Conservation (phyloP, 1,284 basidiomycete species). For the Pseudozyma tsukubaensis region DNA sequence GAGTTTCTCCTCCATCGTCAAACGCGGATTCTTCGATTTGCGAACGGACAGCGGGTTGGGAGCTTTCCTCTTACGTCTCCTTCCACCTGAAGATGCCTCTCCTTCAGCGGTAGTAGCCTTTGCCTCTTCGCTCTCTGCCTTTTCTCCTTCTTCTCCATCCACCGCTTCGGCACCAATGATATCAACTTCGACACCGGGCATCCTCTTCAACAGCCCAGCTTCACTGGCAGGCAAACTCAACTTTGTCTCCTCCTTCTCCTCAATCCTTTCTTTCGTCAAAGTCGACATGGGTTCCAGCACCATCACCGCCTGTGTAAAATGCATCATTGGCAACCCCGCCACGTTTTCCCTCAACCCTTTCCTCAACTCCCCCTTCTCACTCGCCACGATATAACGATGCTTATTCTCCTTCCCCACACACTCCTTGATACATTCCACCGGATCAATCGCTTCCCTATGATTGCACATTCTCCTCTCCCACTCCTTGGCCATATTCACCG, state of each 20-base stretch:
- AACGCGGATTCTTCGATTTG: constrained; percentile 73
- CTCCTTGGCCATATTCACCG: constrained; percentile 85
- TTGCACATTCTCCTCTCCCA: constrained; percentile 95
- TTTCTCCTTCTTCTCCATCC: constrained; percentile 75
- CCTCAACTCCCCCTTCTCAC: constrained; percentile 46
- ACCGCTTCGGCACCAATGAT: constrained; percentile 61
- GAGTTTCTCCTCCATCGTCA: constrained; percentile 45
- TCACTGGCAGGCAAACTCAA: constrained; percentile 43
- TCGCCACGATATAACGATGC: constrained; percentile 64
- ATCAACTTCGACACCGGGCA: constrained; percentile 25
- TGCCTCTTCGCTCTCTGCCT: neutral
- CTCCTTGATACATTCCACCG: constrained; percentile 83
- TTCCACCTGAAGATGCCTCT: constrained; percentile 1
- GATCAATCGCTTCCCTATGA: constrained; percentile 82
- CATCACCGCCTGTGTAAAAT: constrained; percentile 65
- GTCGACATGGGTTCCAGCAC: constrained; percentile 66
- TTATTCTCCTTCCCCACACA: constrained; percentile 54
- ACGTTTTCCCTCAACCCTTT: constrained; percentile 40
- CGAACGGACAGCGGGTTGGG: constrained; percentile 93
- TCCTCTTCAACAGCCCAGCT: constrained; percentile 23
- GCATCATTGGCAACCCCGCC: constrained; percentile 60
- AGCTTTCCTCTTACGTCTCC: constrained; percentile 72
- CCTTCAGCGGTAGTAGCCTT: neutral
- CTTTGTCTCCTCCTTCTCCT: constrained; percentile 49
- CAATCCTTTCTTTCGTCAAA: constrained; percentile 53